A percentile compares a stretch with the other conserved stretches of the same genome.
Conservation (phyloP, 2,329 filamentous ascomycete species). For the Erysiphe pulchra region DNA sequence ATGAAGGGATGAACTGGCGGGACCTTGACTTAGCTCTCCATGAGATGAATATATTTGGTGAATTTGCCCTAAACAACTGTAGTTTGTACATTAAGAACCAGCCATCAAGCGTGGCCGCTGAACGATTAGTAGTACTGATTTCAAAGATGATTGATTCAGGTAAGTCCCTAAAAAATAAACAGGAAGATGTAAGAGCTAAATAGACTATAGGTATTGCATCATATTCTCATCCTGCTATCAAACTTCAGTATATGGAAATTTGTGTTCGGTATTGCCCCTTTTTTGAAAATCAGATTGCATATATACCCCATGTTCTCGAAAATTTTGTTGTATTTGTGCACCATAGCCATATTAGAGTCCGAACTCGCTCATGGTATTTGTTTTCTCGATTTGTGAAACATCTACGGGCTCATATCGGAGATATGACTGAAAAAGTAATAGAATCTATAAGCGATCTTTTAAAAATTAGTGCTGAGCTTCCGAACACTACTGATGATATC, state of each 20-base stretch:
- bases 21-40: slow-evolving; percentile 83
- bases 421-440: slow-evolving; percentile 77
- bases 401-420: slow-evolving; percentile 57
- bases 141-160: slow-evolving; percentile 80
- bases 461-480: slow-evolving; percentile 70
- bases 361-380: slow-evolving; percentile 84
- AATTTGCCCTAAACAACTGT: slow-evolving; percentile 70
- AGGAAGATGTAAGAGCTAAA: slow-evolving; percentile 6
- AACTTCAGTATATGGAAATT: slow-evolving; percentile 96
- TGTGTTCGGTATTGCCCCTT: slow-evolving; percentile 83
- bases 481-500: slow-evolving; percentile 71
- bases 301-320: slow-evolving; percentile 69
- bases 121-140: slow-evolving; percentile 79
- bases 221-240: slow-evolving; percentile 72
- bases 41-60: slow-evolving; percentile 89
- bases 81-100: slow-evolving; percentile 69
- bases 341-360: slow-evolving; percentile 64
- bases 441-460: slow-evolving; percentile 72
- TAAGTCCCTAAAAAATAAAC: slow-evolving; percentile 17
- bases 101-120: slow-evolving; percentile 52
- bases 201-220: slow-evolving; percentile 43
- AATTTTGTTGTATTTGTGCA: slow-evolving; percentile 81
- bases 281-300: slow-evolving; percentile 60
- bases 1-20: slow-evolving; percentile 65
- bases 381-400: slow-evolving; percentile 86